These are phyloP conservation scores for Flaveria floridana DNA, from an alignment of 140 eudicot species.

Conservation along the genomic window DNA sequence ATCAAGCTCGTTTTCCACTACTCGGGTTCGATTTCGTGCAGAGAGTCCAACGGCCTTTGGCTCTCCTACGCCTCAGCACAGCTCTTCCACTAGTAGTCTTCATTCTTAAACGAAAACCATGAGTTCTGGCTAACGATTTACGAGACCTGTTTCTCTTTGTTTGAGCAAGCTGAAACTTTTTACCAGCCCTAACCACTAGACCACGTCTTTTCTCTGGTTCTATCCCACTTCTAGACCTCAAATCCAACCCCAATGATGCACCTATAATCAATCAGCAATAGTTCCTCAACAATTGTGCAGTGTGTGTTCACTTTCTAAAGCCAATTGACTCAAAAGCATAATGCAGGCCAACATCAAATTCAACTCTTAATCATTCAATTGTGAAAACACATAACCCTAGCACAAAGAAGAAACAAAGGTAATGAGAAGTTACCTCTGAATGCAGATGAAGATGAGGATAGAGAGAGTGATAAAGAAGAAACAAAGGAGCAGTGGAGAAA, in stretches of 20 bases:
- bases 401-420: not conserved
- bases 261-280: conserved; percentile 46
- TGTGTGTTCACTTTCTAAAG: conserved; percentile 14
- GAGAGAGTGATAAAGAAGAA: conserved; percentile 30
- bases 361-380: not conserved
- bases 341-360: not conserved
- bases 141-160: conserved; percentile 87
- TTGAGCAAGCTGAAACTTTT: conserved; percentile 69
- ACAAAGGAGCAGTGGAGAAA: conserved; percentile 41
- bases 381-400: not conserved
- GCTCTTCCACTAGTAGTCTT: conserved; percentile 83
- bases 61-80: conserved; percentile 68
- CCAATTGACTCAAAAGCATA: not conserved
- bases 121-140: conserved; percentile 79
- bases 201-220: conserved; percentile 43
- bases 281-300: not conserved
- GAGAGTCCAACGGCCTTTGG: conserved; percentile 73
- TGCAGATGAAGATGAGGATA: conserved; percentile 37
- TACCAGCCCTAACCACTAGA: conserved; percentile 70
- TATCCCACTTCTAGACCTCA: conserved; percentile 33
- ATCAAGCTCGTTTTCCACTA: conserved; percentile 69
- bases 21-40: conserved; percentile 83
- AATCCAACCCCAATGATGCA: conserved; percentile 56
- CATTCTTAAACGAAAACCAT: conserved; percentile 87
- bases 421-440: conserved; percentile 27